Conservation (phyloP, 257 asterid genomes). For the Galeopsis tetrahit region DNA sequence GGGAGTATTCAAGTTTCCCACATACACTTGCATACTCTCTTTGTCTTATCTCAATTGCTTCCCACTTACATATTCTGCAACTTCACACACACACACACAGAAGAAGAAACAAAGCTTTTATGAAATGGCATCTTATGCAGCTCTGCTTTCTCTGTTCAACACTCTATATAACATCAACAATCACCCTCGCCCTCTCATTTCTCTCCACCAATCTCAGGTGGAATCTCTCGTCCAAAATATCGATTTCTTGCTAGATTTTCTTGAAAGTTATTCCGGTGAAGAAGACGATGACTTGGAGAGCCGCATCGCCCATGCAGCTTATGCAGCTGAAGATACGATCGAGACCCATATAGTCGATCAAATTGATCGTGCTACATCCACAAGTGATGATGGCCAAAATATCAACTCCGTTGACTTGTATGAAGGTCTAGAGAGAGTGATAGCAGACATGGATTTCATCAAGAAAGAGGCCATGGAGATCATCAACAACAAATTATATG, state of each 20-base stretch:
- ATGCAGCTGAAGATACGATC: neutral
- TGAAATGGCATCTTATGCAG: neutral
- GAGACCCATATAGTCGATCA: neutral
- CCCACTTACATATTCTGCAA: too few species aligned
- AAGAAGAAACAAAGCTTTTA: too few species aligned
- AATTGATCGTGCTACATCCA: conserved; percentile 5
- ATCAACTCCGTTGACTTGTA: neutral
- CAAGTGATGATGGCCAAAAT: too few species aligned
- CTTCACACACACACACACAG: too few species aligned
- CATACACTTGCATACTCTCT: too few species aligned
- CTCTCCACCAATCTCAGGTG: neutral
- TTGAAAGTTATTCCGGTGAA: neutral
- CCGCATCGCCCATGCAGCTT: neutral
- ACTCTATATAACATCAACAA: neutral
- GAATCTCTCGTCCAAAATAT: neutral
- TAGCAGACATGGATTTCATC: conserved; percentile 9
- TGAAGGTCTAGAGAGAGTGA: neutral
- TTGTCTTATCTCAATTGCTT: too few species aligned
- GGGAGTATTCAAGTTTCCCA: too few species aligned
- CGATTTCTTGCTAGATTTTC: neutral
- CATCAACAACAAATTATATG: too few species aligned
- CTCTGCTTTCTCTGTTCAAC: neutral
- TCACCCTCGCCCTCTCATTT: conserved; percentile 13
- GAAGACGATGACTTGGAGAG: neutral
- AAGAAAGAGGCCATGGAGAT: neutral